Base-by-base conservation (phyloP, 148 eudicot genomes). In the Diospyros kaki region DNA sequence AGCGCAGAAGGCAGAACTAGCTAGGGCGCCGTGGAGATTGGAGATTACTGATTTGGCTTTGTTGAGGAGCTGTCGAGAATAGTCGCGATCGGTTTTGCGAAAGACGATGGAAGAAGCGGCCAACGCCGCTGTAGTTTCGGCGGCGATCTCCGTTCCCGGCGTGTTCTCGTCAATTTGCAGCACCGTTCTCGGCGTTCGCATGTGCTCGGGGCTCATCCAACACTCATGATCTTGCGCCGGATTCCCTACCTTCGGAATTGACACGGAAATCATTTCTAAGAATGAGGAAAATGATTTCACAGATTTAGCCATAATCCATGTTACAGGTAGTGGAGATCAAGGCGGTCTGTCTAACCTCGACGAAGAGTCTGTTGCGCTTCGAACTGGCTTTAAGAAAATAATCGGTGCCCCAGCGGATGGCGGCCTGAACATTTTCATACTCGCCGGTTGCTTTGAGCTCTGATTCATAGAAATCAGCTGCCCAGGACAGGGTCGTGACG, bases 111-210 rank as follows among this genome's bases (percentile, higher is more conserved):
- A 86, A 78, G 93, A 78, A 40, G 95, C 84, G 38, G 98, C 98
- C 82, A 94, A 51, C 13, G 98, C 98, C 44, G 98, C 97, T 12
- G 88, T 45, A 58, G 98, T 94, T 75, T 94, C 97, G 2, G 98
- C 98, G n/a, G 98, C 98, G 68, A 94, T 87, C 85, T 94, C 98
- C 4, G 91, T 83, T 59, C 98, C 98, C 66, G 98, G 97, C 7
- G 55, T 68, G n/a, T 60, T 74, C 46, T 74, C 73, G 28, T 88
- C 88, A 45, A 94, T 88, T 76, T 79, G 73, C 3, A 85, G 72
- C 3, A 91, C 89, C 6, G 80, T 88, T 66, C 98, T 82, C 2
- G 87, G 82, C 5, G 89, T 84, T 45, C 85, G 58, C 97, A 94
- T 94, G 82, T 88, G 88, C 73, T 94, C 98, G 1, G 98, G 97